Percentiles rank a stretch among this genome's conserved stretches.
Conservation (phyloP, 2,329 filamentous ascomycete genomes). For the Trichophaea hybrida region DNA sequence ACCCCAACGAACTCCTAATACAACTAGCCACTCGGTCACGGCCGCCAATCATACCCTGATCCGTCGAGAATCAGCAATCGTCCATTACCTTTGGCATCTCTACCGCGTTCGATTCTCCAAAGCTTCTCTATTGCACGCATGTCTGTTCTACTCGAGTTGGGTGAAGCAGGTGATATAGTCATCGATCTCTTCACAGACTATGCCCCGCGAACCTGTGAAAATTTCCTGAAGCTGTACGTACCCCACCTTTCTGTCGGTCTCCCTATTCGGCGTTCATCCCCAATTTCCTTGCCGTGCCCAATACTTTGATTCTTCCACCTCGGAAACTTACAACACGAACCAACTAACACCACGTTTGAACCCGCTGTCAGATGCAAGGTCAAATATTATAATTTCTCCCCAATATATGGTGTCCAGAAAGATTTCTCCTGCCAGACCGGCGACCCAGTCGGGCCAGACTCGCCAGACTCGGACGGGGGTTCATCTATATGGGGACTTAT, state of each 20-base stretch:
- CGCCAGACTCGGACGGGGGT: conserved; percentile 76
- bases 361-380: conserved; percentile 52
- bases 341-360: conserved; percentile 2
- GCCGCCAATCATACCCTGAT: too few relatives aligned
- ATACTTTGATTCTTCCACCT: not conserved
- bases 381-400: conserved; percentile 98
- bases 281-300: conserved; percentile 1
- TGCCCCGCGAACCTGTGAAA: conserved; percentile 83
- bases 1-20: too few relatives aligned
- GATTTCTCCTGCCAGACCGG: conserved; percentile 94
- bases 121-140: conserved; percentile 36
- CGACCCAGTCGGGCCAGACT: conserved; percentile 78
- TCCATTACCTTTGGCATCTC: not conserved
- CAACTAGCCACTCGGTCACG: too few relatives aligned
- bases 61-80: not conserved
- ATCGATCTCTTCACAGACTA: conserved; percentile 84
- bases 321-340: conserved; percentile 12
- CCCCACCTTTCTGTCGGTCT: not conserved
- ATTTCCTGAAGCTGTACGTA: conserved; percentile 72
- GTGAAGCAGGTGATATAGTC: conserved; percentile 70
- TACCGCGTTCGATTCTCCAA: not conserved
- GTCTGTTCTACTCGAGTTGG: conserved; percentile 91
- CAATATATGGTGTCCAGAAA: conserved; percentile 81
- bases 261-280: conserved; percentile 3
- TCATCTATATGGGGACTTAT: conserved; percentile 82